Percentiles rank a stretch among this genome's conserved stretches.
Conservation (phyloP, 2,329 filamentous ascomycete species). For the Fusarium austroafricanum region DNA sequence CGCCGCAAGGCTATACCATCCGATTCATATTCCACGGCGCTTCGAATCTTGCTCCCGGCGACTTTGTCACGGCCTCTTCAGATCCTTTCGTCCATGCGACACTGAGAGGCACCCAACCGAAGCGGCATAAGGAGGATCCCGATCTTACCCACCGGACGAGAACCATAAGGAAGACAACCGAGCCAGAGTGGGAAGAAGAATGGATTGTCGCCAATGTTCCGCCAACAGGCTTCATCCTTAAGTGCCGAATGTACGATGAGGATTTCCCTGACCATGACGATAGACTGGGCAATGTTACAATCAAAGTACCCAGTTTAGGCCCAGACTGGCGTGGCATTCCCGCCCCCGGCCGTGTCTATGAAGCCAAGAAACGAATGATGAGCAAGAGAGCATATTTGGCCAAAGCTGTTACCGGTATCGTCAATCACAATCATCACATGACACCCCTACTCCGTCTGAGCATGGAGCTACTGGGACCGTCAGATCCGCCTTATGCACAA, state of each 20-base stretch:
- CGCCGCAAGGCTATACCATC: slow-evolving; percentile 83
- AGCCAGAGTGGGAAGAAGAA: slow-evolving; percentile 84
- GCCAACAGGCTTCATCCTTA: slow-evolving; percentile 81
- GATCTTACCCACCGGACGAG: slow-evolving; percentile 78
- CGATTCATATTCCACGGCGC: slow-evolving; percentile 87
- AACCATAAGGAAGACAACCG: slow-evolving; percentile 76
- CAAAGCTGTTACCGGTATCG: slow-evolving; percentile 73
- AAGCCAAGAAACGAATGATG: slow-evolving; percentile 84
- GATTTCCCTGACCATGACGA: slow-evolving; percentile 89
- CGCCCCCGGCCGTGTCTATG: slow-evolving; percentile 68
- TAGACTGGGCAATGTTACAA: slow-evolving; percentile 84
- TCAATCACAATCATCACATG: slow-evolving; percentile 72
- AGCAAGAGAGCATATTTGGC: slow-evolving; percentile 88
- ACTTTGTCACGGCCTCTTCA: slow-evolving; percentile 80
- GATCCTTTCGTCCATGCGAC: slow-evolving; percentile 86
- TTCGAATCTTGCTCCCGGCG: slow-evolving; percentile 82
- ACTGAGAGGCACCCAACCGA: slow-evolving; percentile 76
- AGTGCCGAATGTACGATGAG: slow-evolving; percentile 90
- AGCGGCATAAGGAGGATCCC: slow-evolving; percentile 88
- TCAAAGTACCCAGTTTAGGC: slow-evolving; percentile 69
- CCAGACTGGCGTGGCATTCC: slow-evolving; percentile 77
- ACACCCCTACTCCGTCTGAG: slow-evolving; percentile 78
- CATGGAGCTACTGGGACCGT: slow-evolving; percentile 81
- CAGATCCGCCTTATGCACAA: slow-evolving; percentile 73
- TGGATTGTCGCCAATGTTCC: slow-evolving; percentile 94